Conservation (phyloP, 1,284 basidiomycete genomes). For the Apiotrichum sp. region DNA sequence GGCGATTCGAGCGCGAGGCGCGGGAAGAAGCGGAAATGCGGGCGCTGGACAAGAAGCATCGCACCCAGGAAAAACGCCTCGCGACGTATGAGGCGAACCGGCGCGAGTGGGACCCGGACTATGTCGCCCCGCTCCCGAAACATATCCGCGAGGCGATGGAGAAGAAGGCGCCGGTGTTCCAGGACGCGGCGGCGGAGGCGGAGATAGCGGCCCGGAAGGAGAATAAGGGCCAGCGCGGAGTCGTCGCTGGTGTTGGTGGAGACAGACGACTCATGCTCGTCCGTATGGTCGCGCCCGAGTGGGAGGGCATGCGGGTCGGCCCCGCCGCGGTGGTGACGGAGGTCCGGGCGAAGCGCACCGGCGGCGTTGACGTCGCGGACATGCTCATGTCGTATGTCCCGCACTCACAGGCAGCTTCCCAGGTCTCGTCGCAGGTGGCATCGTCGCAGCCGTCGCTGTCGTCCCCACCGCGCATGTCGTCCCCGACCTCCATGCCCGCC, state of each 20-base stretch:
- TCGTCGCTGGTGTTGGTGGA: conserved; percentile 6
- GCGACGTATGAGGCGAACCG: conserved; percentile 7
- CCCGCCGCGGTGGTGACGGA: not conserved
- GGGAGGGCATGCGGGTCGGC: conserved; percentile 17
- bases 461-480: too few species aligned
- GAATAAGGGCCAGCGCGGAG: not conserved
- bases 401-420: too few species aligned
- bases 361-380: not conserved
- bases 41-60: conserved; percentile 7
- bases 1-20: conserved; percentile 1
- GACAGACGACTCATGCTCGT: conserved; percentile 28
- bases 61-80: not conserved
- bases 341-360: not conserved
- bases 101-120: not conserved
- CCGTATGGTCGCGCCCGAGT: conserved; percentile 27
- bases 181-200: too few species aligned
- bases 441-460: too few species aligned
- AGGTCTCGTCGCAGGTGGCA: too few species aligned
- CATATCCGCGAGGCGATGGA: too few species aligned
- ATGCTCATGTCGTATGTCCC: not conserved
- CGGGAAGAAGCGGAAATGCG: not conserved
- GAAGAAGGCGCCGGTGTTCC: too few species aligned
- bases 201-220: too few species aligned
- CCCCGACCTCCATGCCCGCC: too few species aligned
- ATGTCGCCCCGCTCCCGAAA: too few species aligned